Evolutionary conservation across 2,329 filamentous ascomycete genomes (phyloP).

Genomic region (Emergomyces pasteurianus): DNA sequence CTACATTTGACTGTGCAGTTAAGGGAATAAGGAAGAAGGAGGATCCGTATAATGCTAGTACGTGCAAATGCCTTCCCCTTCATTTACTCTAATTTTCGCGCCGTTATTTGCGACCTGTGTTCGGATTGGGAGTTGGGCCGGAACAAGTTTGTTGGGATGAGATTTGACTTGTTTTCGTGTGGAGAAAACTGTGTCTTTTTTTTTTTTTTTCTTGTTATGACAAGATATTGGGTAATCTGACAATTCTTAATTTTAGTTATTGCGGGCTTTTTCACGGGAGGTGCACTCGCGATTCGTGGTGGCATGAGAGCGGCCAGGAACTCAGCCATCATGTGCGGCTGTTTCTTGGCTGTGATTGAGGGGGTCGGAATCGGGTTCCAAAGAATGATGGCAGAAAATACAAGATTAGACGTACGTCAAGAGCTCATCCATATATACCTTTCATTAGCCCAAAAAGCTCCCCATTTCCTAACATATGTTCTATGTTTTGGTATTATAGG

Average conservation of each 20-base stretch:
- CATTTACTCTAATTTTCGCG: not conserved
- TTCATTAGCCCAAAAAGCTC: not conserved
- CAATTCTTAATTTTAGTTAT: too few species aligned
- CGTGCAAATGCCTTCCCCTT: conserved; percentile 19
- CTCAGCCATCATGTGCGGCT: conserved; percentile 89
- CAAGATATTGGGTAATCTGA: too few species aligned
- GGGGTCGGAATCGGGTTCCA: conserved; percentile 94
- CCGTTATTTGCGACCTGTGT: not conserved
- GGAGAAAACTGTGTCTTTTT: not conserved
- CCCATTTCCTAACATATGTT: not conserved
- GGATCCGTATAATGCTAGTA: conserved; percentile 88
- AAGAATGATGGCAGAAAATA: conserved; percentile 84
- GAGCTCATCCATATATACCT: not conserved
- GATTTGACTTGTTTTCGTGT: not conserved
- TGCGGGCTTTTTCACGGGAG: conserved; percentile 92
- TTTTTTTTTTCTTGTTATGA: not conserved
- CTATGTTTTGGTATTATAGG: not conserved
- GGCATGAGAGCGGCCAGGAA: conserved; percentile 87
- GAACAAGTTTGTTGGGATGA: not conserved
- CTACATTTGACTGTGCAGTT: conserved; percentile 89
- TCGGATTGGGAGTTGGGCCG: not conserved
- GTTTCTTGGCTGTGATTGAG: conserved; percentile 90
- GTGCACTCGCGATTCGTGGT: conserved; percentile 80
- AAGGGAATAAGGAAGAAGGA: conserved; percentile 95
- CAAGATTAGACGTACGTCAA: conserved; percentile 57